These are phyloP conservation scores for Zasmidium angulare DNA, from an alignment of 2,329 filamentous ascomycete genomes.

Conservation along the genomic window DNA sequence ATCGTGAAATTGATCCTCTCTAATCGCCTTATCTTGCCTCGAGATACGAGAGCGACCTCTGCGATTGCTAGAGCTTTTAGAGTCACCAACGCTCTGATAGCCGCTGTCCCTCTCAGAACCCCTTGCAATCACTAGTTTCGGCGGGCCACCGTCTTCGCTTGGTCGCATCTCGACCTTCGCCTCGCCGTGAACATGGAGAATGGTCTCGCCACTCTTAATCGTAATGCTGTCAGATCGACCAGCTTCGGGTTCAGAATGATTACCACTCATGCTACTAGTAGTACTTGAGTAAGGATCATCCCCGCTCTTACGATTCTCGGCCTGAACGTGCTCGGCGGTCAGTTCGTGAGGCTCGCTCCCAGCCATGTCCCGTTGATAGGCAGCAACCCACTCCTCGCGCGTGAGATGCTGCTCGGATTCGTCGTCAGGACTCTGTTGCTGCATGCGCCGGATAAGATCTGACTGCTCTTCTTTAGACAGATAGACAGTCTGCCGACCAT, in stretches of 20 bases:
- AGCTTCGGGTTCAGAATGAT: conserved; percentile 21
- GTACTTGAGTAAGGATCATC: conserved; percentile 20
- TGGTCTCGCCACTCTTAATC: no score
- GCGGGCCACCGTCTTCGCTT: no score
- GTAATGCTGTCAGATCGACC: conserved; percentile 15
- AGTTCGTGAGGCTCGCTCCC: conserved; percentile 24
- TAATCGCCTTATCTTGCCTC: conserved; percentile 19
- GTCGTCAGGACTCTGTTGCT: conserved; percentile 20
- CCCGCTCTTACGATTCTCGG: conserved; percentile 16
- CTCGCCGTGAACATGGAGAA: no score
- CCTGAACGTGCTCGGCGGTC: conserved; percentile 32
- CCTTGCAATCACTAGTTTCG: no score
- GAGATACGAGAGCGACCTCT: conserved; percentile 17
- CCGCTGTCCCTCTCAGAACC: no score
- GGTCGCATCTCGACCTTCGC: no score
- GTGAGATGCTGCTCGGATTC: conserved; percentile 7
- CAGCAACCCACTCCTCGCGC: conserved; percentile 22
- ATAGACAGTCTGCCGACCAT: conserved; percentile 28
- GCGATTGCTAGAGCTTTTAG: no score
- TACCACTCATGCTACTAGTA: conserved; percentile 29
- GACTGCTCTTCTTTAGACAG: conserved; percentile 26
- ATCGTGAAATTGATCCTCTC: conserved; percentile 24
- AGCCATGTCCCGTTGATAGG: conserved; percentile 26
- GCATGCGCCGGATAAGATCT: conserved; percentile 15
- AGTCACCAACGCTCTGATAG: no score